These are phyloP conservation scores for Diaporthe sp. DNA, from an alignment of 2,329 filamentous ascomycete genomes.

Conservation along the genomic window DNA sequence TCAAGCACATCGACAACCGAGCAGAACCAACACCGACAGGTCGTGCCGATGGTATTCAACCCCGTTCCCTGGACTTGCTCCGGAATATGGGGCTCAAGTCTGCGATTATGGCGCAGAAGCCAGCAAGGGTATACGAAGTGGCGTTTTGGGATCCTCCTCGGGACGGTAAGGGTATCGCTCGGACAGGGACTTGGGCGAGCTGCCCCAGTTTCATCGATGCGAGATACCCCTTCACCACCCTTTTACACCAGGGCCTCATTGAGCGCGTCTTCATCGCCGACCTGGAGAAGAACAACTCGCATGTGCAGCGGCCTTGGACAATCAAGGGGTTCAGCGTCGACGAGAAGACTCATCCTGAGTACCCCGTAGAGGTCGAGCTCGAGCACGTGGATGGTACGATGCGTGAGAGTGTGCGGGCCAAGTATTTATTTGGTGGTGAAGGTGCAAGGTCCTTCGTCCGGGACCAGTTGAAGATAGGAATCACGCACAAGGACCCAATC, in stretches of 20 bases:
- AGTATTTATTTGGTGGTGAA: constrained; percentile 80
- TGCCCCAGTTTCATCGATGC: constrained; percentile 87
- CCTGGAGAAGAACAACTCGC: constrained; percentile 70
- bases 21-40: constrained; percentile 87
- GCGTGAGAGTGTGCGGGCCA: constrained; percentile 75
- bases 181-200: constrained; percentile 84
- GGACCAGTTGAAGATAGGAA: constrained; percentile 74
- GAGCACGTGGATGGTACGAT: constrained; percentile 80
- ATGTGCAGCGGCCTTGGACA: constrained; percentile 74
- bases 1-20: constrained; percentile 95
- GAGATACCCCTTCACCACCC: constrained; percentile 77
- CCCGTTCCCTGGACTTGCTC: constrained; percentile 86
- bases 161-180: constrained; percentile 68
- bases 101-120: constrained; percentile 87
- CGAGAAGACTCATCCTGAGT: constrained; percentile 68
- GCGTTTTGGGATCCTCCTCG: constrained; percentile 78
- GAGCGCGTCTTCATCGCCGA: constrained; percentile 78
- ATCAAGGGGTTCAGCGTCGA: constrained; percentile 72
- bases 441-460: constrained; percentile 77
- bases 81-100: constrained; percentile 92
- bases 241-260: constrained; percentile 79
- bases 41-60: constrained; percentile 92
- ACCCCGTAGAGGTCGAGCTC: constrained; percentile 84
- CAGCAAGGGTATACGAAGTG: constrained; percentile 85
- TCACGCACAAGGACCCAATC: constrained; percentile 78